Evolutionary conservation across 352 stramenopile genomes (phyloP).

Genomic region (Globisporangium cystogenes): DNA sequence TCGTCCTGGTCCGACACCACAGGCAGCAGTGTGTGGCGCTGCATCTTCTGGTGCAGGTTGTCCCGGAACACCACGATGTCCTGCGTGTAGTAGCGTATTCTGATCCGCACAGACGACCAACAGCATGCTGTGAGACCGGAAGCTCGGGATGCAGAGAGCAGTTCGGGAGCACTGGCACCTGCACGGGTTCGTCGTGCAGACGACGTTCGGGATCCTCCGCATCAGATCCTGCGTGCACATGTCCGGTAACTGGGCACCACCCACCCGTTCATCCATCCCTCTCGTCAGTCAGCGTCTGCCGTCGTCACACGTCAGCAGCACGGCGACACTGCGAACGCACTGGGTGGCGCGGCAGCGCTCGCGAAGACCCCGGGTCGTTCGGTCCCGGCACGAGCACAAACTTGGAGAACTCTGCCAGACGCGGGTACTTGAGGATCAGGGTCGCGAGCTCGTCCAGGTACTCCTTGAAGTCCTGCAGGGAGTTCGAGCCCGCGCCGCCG

Average conservation of each 20-base stretch:
- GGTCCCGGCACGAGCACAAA: constrained; percentile 92
- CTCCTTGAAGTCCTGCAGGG: constrained; percentile 78
- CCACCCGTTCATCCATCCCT: no score
- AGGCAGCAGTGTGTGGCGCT: constrained; percentile 79
- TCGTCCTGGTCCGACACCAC: constrained; percentile 21
- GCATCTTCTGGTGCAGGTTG: constrained; percentile 90
- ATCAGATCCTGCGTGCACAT: constrained; percentile 72
- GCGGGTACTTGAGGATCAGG: constrained; percentile 86
- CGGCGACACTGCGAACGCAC: constrained; percentile 18
- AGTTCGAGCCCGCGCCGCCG: constrained; percentile 54
- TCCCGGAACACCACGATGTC: constrained; percentile 93
- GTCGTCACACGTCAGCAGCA: not conserved
- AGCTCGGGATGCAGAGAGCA: no score
- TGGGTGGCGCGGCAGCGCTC: constrained; percentile 75
- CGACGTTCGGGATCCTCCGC: constrained; percentile 65
- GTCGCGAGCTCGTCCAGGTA: constrained; percentile 88
- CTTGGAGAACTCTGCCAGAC: constrained; percentile 72
- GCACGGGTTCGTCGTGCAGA: constrained; percentile 90
- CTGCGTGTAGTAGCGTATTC: constrained; percentile 90
- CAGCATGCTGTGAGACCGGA: no score
- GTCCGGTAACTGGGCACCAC: constrained; percentile 36
- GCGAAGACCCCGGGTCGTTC: constrained; percentile 85
- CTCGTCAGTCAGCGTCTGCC: not conserved
- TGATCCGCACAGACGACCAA: no score
- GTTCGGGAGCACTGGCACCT: constrained; percentile 31